Evolutionary conservation across 2,329 filamentous ascomycete species (phyloP).

Genomic region (Beauveria asiatica): DNA sequence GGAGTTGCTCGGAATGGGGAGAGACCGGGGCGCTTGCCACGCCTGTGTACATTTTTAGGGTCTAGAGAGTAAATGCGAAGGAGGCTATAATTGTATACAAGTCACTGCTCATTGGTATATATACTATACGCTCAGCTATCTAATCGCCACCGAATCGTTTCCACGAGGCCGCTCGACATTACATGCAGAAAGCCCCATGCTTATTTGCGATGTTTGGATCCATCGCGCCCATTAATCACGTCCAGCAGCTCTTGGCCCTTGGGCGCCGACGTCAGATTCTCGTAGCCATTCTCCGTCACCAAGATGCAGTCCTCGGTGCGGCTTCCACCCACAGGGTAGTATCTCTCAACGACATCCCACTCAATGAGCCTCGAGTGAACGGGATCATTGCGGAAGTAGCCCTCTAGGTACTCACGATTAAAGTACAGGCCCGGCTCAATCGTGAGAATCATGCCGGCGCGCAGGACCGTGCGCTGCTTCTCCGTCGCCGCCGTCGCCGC

Average conservation of each 20-base stretch:
- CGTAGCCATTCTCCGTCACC: slow-evolving; percentile 67
- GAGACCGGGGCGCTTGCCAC: not conserved
- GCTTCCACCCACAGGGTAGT: slow-evolving; percentile 77
- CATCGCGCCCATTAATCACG: slow-evolving; percentile 39
- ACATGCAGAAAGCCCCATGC: not conserved
- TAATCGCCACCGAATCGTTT: not conserved
- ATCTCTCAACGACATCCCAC: slow-evolving; percentile 53
- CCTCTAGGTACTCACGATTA: slow-evolving; percentile 62
- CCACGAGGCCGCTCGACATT: not conserved
- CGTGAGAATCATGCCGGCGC: slow-evolving; percentile 62
- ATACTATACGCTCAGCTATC: not conserved
- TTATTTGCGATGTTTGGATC: not conserved
- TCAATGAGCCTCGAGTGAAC: slow-evolving; percentile 58
- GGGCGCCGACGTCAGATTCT: slow-evolving; percentile 75
- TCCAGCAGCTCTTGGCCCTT: slow-evolving; percentile 65
- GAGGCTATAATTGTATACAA: not conserved
- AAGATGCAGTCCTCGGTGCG: slow-evolving; percentile 88
- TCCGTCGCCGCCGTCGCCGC: slow-evolving; percentile 20
- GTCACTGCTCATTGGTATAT: not conserved
- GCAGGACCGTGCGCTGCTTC: slow-evolving; percentile 33
- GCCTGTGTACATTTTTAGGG: not conserved
- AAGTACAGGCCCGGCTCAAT: slow-evolving; percentile 79
- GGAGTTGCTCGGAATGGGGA: not conserved
- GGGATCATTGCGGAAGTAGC: slow-evolving; percentile 53
- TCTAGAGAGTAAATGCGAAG: not conserved